Evolutionary conservation across 768 basidiomycete species (phyloP), one percentile per base, ranked within the genome.

Genomic region (Kwoniella sp.): DNA sequence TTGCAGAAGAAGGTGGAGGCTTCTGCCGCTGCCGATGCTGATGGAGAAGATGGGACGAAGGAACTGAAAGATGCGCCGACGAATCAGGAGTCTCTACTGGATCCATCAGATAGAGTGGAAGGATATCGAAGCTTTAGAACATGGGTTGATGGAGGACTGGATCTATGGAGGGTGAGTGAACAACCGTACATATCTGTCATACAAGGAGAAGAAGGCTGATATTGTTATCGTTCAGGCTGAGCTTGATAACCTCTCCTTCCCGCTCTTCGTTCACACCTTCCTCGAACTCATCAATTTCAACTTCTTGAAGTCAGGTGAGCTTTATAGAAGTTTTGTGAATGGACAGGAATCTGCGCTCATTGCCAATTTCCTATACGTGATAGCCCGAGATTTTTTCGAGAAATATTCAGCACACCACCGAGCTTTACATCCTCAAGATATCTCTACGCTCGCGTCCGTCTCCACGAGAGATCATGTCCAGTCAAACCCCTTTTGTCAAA

Each of bases 231-330:
- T 22, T 21, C 77, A 98, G 90, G 91, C 92, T 58, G 94, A 99
- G 80, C 90, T 99, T 71, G 85, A 90, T 49, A 93, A 91, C 49
- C 89, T 99, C 36, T 81, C 96, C 17, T 96, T 93, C 76, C 96
- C 96, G 2, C 90, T 99, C 66, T 98, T 97, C 77, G 92, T 90
- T 54, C 92, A 99, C 80, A 97, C 97, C 77, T 97, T 95, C 79
- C 84, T 99, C 29, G 95, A 97, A 78, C 85, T 99, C 53, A 87
- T 98, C 51, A 88, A 92, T 71, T 87, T 88, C 55, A 92, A 91
- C 10, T 92, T 90, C 80, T 88, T 90, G 75, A 90, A 91, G 76
- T 90, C 93, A 68, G 94, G 94, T 89, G 76, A 67, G 88, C 44
- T 81, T 13, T 53, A 17, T 24, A 33, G 13, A 15, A 62, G 8